A percentile compares a stretch with the other conserved stretches of the same genome.
These are phyloP conservation scores for Triticum monococcum DNA, from an alignment of 176 grass and related monocot species.

Conservation along the genomic window DNA sequence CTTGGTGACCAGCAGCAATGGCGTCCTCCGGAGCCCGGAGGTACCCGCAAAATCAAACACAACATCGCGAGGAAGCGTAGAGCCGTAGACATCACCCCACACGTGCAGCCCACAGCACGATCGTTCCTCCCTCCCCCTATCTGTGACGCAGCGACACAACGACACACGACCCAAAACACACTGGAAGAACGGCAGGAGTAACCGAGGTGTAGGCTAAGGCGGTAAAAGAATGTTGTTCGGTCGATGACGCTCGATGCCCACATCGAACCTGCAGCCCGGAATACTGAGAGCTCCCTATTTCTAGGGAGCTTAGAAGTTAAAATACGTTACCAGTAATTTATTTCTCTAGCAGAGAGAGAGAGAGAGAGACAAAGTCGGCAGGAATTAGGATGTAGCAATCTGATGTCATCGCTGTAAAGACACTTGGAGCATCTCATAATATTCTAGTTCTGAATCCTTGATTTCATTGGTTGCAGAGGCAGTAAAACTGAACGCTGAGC, in stretches of 20 bases:
- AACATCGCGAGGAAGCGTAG: no score
- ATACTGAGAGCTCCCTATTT: background rate
- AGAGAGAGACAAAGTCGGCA: background rate
- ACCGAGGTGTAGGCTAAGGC: background rate
- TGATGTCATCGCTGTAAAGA: slow-evolving; percentile 10
- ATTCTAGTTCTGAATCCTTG: slow-evolving; percentile 30
- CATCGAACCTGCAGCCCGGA: background rate
- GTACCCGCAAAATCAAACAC: background rate
- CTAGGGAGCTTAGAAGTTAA: background rate
- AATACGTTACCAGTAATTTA: background rate
- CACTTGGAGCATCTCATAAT: slow-evolving; percentile 3
- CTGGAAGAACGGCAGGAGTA: background rate
- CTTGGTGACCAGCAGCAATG: no score
- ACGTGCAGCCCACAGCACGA: background rate
- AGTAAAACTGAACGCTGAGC: slow-evolving; percentile 78
- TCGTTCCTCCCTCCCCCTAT: background rate
- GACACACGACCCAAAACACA: background rate
- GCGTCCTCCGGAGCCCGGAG: background rate
- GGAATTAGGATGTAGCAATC: slow-evolving; percentile 11
- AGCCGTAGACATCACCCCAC: background rate
- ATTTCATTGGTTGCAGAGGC: slow-evolving; percentile 72
- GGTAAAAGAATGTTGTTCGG: background rate
- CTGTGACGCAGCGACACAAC: background rate
- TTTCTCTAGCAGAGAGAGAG: background rate
- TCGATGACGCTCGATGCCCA: background rate